Conservation (phyloP, 495 filamentous ascomycete species). For the Aspergillus nidulans region DNA sequence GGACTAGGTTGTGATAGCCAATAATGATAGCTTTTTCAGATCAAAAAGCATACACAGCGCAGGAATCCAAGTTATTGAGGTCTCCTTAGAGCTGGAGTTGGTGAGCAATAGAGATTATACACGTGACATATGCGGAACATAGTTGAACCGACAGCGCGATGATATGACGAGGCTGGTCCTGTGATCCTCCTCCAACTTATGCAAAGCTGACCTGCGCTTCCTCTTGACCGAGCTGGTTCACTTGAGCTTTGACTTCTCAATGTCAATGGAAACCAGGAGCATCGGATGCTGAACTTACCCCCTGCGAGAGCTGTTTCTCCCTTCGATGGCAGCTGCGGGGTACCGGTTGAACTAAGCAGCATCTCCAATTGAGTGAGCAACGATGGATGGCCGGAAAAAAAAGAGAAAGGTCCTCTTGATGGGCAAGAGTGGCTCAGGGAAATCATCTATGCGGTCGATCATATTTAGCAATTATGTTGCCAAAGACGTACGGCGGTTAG, state of each 20-base stretch:
- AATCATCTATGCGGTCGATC: slow-evolving; percentile 96
- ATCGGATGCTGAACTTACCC: slow-evolving; percentile 9
- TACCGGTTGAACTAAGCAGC: slow-evolving; percentile 9
- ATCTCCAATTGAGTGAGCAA: slow-evolving; percentile 1
- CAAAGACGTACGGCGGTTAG: slow-evolving; percentile 87
- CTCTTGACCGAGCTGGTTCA: neutral
- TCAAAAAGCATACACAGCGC: neutral
- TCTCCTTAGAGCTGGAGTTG: neutral
- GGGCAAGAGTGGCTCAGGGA: slow-evolving; percentile 99
- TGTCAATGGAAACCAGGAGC: neutral
- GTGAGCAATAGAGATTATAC: neutral
- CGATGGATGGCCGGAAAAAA: slow-evolving; percentile 48
- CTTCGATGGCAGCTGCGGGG: slow-evolving; percentile 15
- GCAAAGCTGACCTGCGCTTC: neutral
- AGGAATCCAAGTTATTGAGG: neutral
- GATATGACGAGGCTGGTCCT: slow-evolving; percentile 14
- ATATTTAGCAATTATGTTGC: slow-evolving; percentile 98
- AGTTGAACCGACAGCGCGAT: neutral
- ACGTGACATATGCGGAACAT: slow-evolving; percentile 10
- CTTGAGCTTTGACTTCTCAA: neutral
- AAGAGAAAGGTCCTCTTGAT: slow-evolving; percentile 57
- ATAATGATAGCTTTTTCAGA: neutral
- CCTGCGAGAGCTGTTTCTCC: neutral
- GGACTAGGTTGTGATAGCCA: neutral
- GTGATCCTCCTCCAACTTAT: neutral